Evolutionary conservation across 1,284 basidiomycete species (phyloP).

Genomic region (Ganoderma meredithae): DNA sequence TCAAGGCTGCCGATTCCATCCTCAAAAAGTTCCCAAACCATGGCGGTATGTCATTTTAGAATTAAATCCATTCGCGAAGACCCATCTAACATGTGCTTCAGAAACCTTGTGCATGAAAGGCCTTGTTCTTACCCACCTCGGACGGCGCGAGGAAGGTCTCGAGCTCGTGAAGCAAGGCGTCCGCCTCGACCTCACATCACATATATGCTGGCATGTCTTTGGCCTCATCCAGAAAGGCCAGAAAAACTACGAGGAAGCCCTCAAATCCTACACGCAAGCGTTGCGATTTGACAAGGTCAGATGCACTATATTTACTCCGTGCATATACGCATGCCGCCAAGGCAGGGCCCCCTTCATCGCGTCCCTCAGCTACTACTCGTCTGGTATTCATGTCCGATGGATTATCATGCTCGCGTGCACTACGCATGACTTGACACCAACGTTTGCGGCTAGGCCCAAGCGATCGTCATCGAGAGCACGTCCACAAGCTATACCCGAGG

Average conservation of each 20-base stretch:
- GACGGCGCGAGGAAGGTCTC: slow-evolving; percentile 84
- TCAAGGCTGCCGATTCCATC: slow-evolving; percentile 93
- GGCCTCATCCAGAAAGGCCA: slow-evolving; percentile 93
- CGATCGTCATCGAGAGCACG: background rate
- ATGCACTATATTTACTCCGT: slow-evolving; percentile 18
- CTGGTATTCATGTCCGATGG: background rate
- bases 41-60: slow-evolving; percentile 69
- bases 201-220: slow-evolving; percentile 99
- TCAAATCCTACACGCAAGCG: slow-evolving; percentile 87
- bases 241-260: slow-evolving; percentile 89
- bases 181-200: slow-evolving; percentile 88
- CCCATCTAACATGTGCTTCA: slow-evolving; percentile 42
- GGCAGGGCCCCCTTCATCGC: background rate
- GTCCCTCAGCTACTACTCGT: background rate
- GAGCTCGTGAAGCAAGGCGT: slow-evolving; percentile 91
- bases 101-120: slow-evolving; percentile 97
- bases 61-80: background rate
- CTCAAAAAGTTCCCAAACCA: slow-evolving; percentile 96
- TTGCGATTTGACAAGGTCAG: slow-evolving; percentile 88
- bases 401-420: background rate
- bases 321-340: background rate
- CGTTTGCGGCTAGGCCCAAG: background rate
- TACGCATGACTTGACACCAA: background rate
- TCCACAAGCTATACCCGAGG: background rate
- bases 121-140: slow-evolving; percentile 85